These are phyloP conservation scores for Isabelozyma gotoi DNA, from an alignment of 805 yeast genomes.

Conservation along the genomic window DNA sequence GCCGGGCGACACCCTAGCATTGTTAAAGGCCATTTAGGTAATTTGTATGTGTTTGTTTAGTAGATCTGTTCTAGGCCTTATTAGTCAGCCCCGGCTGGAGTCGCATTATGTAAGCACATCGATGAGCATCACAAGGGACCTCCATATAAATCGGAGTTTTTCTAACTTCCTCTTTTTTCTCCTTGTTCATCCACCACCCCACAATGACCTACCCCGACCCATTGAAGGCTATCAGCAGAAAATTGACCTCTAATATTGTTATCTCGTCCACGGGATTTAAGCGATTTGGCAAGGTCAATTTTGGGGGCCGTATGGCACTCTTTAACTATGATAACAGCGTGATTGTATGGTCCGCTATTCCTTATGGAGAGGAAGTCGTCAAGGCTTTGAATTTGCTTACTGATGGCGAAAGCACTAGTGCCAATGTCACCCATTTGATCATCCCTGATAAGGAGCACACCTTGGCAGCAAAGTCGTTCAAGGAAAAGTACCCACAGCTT, in stretches of 20 bases:
- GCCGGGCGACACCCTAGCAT: constrained; percentile 20
- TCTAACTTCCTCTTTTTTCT: not conserved
- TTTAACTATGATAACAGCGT: constrained; percentile 29
- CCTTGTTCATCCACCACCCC: not conserved
- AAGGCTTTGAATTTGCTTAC: constrained; percentile 34
- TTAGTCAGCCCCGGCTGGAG: no score
- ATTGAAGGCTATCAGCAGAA: constrained; percentile 27
- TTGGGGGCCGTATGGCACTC: constrained; percentile 45
- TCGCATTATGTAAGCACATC: no score
- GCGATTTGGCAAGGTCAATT: constrained; percentile 28
- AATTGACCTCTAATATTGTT: constrained; percentile 33
- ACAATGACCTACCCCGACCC: constrained; percentile 35
- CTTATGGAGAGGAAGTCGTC: constrained; percentile 48
- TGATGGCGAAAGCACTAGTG: constrained; percentile 24
- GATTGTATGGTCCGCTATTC: constrained; percentile 59
- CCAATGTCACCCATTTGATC: constrained; percentile 48
- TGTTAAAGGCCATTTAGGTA: constrained; percentile 5
- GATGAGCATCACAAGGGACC: not conserved
- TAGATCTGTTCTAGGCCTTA: no score
- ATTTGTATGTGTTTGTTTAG: no score
- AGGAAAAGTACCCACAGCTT: constrained; percentile 47
- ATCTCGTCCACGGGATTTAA: constrained; percentile 34
- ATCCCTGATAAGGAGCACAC: constrained; percentile 69
- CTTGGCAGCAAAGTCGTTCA: constrained; percentile 56
- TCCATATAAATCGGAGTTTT: not conserved